A percentile compares a stretch with the other conserved stretches of the same genome.
Conservation (phyloP, 1,284 basidiomycete genomes). For the Rhodofomes roseus region DNA sequence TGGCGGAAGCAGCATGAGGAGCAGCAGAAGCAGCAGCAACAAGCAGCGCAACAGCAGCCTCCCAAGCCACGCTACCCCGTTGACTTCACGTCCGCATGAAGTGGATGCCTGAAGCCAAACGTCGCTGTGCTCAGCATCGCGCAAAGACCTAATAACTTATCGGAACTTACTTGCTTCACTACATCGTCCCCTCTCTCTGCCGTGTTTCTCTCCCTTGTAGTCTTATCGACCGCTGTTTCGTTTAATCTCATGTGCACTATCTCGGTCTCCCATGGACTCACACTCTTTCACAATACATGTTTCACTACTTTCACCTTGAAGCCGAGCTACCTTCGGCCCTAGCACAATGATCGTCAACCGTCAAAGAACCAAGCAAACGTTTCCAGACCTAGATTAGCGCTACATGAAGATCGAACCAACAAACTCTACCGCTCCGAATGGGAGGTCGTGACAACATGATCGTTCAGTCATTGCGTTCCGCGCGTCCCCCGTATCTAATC, state of each 20-base stretch:
- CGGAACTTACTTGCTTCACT: too few relatives aligned
- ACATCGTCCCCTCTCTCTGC: too few relatives aligned
- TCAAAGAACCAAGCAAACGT: background rate
- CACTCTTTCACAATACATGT: background rate
- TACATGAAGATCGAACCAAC: background rate
- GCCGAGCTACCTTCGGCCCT: too few relatives aligned
- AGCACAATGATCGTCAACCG: too few relatives aligned
- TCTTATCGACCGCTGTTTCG: background rate
- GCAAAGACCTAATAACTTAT: background rate
- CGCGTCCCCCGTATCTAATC: background rate
- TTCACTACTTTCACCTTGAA: background rate
- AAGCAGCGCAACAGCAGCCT: conserved; percentile 11
- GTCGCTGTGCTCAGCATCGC: background rate
- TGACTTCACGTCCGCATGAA: conserved; percentile 3
- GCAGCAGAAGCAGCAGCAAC: conserved; percentile 17
- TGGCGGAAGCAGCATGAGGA: conserved; percentile 21
- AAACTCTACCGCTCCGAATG: background rate
- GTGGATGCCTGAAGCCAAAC: background rate
- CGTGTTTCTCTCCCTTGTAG: too few relatives aligned
- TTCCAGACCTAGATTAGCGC: background rate
- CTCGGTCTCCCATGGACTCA: background rate
- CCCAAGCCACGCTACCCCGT: conserved; percentile 16
- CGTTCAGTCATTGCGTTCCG: too few relatives aligned
- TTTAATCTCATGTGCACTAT: background rate
- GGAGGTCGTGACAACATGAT: background rate